Conservation (phyloP, 345 rosid genomes). For the Geranium rotundifolium region DNA sequence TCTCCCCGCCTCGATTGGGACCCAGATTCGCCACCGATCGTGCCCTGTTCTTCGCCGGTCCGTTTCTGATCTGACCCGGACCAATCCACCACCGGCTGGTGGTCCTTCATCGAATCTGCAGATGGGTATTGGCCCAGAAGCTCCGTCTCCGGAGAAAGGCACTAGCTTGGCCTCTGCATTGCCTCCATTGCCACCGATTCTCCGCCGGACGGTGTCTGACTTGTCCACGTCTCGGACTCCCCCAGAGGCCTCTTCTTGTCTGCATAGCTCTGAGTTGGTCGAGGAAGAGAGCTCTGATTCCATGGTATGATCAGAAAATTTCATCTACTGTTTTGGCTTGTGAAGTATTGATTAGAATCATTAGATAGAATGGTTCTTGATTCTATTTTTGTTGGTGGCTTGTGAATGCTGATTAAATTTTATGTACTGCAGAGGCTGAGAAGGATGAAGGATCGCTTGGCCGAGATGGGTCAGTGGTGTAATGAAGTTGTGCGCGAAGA, state of each 20-base stretch:
- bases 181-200: slow-evolving; percentile 8
- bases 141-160: slow-evolving; percentile 3
- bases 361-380: background rate
- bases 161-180: background rate
- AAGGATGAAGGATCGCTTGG: slow-evolving; percentile 25
- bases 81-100: background rate
- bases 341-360: background rate
- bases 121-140: background rate
- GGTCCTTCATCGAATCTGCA: slow-evolving; percentile 9
- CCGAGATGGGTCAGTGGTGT: slow-evolving; percentile 27
- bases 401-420: too few relatives aligned
- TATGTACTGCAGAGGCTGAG: slow-evolving; percentile 30
- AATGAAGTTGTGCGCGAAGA: slow-evolving; percentile 16
- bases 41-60: slow-evolving; percentile 7
- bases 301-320: too few relatives aligned
- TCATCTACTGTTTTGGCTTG: background rate
- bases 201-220: too few relatives aligned
- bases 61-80: slow-evolving; percentile 9
- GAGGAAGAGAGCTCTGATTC: too few relatives aligned
- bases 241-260: background rate
- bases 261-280: too few relatives aligned
- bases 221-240: slow-evolving; percentile 9
- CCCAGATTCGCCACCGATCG: too few relatives aligned
- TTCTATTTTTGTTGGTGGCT: background rate
- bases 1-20: slow-evolving; percentile 11